Percentiles rank a stretch among this genome's conserved stretches.
phyloP scores from a whole-genome alignment of 2,329 filamentous ascomycete genomes.

The Xylariales sp. region DNA sequence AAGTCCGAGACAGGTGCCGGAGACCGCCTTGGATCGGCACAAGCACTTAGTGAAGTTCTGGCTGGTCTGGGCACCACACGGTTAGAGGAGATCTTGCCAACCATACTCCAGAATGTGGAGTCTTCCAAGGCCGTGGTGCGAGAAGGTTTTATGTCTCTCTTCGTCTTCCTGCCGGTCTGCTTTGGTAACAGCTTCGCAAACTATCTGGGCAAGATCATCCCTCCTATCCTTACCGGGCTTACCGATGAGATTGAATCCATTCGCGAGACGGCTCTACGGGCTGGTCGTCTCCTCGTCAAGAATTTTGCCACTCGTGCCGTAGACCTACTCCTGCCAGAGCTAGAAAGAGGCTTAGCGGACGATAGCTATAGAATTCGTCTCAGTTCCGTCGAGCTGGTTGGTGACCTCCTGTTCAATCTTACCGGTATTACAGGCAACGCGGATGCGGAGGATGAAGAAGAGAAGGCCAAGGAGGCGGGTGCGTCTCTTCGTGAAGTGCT shows the following conservation, averaged over 20 bases:
- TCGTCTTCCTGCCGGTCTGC: constrained; percentile 98
- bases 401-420: constrained; percentile 96
- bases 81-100: constrained; percentile 94
- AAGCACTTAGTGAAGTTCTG: constrained; percentile 95
- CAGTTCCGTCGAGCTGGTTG: constrained; percentile 96
- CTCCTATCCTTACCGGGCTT: constrained; percentile 90
- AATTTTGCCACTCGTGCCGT: constrained; percentile 97
- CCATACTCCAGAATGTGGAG: constrained; percentile 94
- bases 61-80: constrained; percentile 92
- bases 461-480: constrained; percentile 83
- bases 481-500: constrained; percentile 94
- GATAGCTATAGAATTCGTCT: constrained; percentile 97
- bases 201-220: constrained; percentile 95
- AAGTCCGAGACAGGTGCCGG: constrained; percentile 97
- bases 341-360: constrained; percentile 96
- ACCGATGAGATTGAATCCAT: constrained; percentile 98
- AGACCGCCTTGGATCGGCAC: constrained; percentile 93
- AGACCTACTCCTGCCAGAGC: constrained; percentile 90
- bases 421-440: constrained; percentile 88
- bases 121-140: constrained; percentile 90
- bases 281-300: constrained; percentile 94
- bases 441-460: constrained; percentile 81
- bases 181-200: constrained; percentile 99
- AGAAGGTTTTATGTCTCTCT: constrained; percentile 99
- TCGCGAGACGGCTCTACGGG: constrained; percentile 93